Evolutionary conservation across 805 yeast species (phyloP), one percentile per base, ranked within the genome.

Genomic region (Ogataea minuta): DNA sequence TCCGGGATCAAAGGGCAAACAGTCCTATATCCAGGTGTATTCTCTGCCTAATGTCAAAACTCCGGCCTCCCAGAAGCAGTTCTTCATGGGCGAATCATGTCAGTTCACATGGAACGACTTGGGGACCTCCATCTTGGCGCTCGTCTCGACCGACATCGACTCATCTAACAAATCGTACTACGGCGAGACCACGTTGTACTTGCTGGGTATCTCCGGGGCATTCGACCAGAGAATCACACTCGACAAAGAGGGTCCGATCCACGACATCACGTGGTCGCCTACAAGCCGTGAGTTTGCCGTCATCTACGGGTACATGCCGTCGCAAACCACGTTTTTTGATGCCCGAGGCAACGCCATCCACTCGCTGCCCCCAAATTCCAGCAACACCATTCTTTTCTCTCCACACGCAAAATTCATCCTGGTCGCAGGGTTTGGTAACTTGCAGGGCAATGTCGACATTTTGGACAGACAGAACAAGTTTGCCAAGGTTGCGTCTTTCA

Each of bases 181-280:
- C 60, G 99, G 99, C 52, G 98, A 93, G 68, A 87, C 95, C 37
- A 88, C 91, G 45, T 71, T 93, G 52, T 93, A 91, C 60, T 64
- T 93, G 44, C 73, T 95, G 50, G 96, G 96, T 44, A 85, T 93
- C 50, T 89, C 95, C 24, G 96, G 96, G 10, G 78, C 90, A 27
- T 90, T 87, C 55, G 95, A 91, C 57, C 84, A 89, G 39, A 76
- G 96, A 57, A 90, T 93, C 54, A 75, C 80, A 42, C 77, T 93
- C 54, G 88, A 86, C 47, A 82, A 86, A 54, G 96, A 89, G 57
- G 98, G 98, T 23, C 98, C 99, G 31, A 89, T 93, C 52, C 97
- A 93, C 67, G 99, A 93, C 63, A 86, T 91, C 46, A 81, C 93
- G 15, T 93, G 99, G 99, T 84, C 95, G 17, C 96, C 98, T 43